Evolutionary conservation across 306 rosid genomes (phyloP).

Genomic region (Prunus armeniaca): DNA sequence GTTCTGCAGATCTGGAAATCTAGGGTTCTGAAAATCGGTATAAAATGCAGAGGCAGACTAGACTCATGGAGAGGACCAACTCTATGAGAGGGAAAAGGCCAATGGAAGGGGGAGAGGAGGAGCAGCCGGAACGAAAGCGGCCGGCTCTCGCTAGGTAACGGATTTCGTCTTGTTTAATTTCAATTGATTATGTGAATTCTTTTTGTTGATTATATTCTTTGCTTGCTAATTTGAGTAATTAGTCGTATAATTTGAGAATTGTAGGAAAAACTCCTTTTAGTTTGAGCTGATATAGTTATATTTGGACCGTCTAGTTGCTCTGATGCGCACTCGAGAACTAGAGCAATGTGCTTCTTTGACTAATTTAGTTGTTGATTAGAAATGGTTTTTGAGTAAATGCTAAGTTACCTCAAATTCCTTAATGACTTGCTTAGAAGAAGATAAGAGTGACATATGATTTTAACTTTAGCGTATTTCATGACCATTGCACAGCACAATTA

Average conservation of each 20-base stretch:
- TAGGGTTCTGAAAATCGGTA: conserved; percentile 24
- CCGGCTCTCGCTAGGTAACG: conserved; percentile 95
- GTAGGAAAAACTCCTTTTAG: background rate
- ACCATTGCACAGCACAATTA: background rate
- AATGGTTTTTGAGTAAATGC: background rate
- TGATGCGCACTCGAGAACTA: background rate
- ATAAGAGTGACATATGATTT: background rate
- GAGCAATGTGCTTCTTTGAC: background rate
- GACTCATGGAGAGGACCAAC: conserved; percentile 53
- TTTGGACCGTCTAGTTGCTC: background rate
- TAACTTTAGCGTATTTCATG: background rate
- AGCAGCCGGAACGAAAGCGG: conserved; percentile 88
- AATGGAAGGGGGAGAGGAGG: conserved; percentile 82
- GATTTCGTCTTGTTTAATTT: background rate
- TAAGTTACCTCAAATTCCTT: background rate
- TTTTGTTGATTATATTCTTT: background rate
- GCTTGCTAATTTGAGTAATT: conserved; percentile 4
- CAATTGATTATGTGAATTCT: conserved; percentile 11
- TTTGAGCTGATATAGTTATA: background rate
- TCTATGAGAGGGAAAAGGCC: conserved; percentile 75
- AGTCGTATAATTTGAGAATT: background rate
- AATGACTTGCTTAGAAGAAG: background rate
- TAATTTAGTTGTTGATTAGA: background rate
- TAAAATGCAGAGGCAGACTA: conserved; percentile 62
- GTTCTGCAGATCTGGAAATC: conserved; percentile 46